phyloP scores from a whole-genome alignment of 2,329 filamentous ascomycete species.

The Aureobasidium leucospermi region DNA sequence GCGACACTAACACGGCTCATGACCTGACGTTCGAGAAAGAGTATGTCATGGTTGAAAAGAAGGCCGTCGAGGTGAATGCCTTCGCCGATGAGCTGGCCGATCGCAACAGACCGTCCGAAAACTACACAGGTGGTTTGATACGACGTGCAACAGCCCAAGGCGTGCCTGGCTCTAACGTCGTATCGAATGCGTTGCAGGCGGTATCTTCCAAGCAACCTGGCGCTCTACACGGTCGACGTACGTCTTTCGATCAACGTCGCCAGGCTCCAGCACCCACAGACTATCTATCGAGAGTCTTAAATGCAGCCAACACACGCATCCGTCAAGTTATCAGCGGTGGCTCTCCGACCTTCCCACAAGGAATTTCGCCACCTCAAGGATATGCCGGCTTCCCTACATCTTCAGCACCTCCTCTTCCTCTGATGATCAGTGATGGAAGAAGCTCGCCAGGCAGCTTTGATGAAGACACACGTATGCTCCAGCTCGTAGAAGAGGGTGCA shows the following conservation, averaged over 20 bases:
- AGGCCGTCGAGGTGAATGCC: conserved; percentile 91
- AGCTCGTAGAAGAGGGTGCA: conserved; percentile 83
- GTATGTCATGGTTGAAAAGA: conserved; percentile 93
- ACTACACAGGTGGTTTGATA: conserved; percentile 48
- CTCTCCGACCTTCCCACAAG: conserved; percentile 49
- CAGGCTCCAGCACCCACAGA: conserved; percentile 72
- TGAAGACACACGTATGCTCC: conserved; percentile 71
- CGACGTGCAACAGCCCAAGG: conserved; percentile 76
- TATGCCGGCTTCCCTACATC: conserved; percentile 82
- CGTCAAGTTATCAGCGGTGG: conserved; percentile 49
- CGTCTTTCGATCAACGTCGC: conserved; percentile 68
- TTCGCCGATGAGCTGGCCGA: conserved; percentile 85
- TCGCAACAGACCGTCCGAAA: conserved; percentile 32
- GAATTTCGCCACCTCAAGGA: conserved; percentile 64
- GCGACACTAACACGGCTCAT: conserved; percentile 58
- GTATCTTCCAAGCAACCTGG: conserved; percentile 59
- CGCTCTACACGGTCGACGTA: conserved; percentile 59
- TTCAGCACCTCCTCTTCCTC: conserved; percentile 64
- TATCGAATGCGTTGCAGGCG: conserved; percentile 70
- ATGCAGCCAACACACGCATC: conserved; percentile 75
- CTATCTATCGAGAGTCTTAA: conserved; percentile 88
- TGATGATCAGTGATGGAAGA: conserved; percentile 55
- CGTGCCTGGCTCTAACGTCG: conserved; percentile 53
- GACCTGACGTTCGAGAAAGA: conserved; percentile 88
- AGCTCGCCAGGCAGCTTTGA: conserved; percentile 53